phyloP scores from a whole-genome alignment of 1,139 yeast species.

The Pichia sp. region DNA sequence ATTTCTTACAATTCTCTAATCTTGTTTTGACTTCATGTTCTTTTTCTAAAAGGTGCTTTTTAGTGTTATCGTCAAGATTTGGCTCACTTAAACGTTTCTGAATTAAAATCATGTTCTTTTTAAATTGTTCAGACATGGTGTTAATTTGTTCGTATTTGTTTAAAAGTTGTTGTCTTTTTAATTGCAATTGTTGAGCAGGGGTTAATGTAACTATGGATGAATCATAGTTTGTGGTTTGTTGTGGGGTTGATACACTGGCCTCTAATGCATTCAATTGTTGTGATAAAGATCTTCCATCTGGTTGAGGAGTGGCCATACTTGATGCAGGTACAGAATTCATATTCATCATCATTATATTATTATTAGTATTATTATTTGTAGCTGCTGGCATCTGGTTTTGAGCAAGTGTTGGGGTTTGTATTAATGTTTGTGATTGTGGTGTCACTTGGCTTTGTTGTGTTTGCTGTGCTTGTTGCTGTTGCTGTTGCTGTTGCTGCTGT shows the following conservation, averaged over 20 bases:
- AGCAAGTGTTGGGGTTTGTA: not conserved
- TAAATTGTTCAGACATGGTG: constrained; percentile 37
- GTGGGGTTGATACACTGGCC: not conserved
- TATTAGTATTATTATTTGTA: not conserved
- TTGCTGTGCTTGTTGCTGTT: constrained; percentile 15
- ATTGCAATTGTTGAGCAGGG: constrained; percentile 19
- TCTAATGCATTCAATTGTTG: constrained; percentile 9
- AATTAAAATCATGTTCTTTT: constrained; percentile 35
- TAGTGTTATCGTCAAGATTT: constrained; percentile 30
- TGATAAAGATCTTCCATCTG: constrained; percentile 8
- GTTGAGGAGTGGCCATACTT: constrained; percentile 7
- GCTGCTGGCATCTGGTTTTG: not conserved
- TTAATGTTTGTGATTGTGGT: constrained; percentile 9
- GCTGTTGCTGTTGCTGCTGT: constrained; percentile 22
- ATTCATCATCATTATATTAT: not conserved
- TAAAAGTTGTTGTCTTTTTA: constrained; percentile 24
- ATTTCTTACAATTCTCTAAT: constrained; percentile 29
- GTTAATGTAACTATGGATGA: constrained; percentile 8
- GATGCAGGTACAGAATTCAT: constrained; percentile 12
- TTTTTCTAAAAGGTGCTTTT: constrained; percentile 26
- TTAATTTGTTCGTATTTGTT: constrained; percentile 32
- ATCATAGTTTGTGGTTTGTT: not conserved
- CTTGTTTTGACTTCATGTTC: constrained; percentile 26
- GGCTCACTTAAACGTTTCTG: constrained; percentile 34
- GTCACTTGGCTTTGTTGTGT: constrained; percentile 9